Evolutionary conservation across 2,329 filamentous ascomycete genomes (phyloP), one percentile per base, ranked within the genome.

Genomic region (Dactylella cylindrospora): DNA sequence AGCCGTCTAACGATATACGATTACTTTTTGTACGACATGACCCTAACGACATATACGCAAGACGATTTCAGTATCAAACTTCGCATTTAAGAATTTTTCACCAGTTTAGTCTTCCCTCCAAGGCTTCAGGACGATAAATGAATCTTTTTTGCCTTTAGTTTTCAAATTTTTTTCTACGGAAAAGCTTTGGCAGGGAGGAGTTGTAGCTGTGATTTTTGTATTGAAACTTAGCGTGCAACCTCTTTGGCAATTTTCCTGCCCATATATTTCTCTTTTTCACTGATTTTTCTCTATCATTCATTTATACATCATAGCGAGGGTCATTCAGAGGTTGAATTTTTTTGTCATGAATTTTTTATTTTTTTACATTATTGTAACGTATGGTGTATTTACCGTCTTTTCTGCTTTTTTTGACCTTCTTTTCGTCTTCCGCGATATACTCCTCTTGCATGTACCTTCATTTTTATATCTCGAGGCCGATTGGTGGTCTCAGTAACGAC

Each of bases 221-320:
- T 19, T 57, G 44, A 29, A 57, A 41, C 50, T 57, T 57, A 57
- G 52, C 52, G 52, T 23, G 43, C 43, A 49, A 43, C 44, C 50
- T 38, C 44, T 57, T 55, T 28, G 47, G 22, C 32, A 23, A 38
- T 32, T 26, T 57, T 38, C 23, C 23, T 47, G n/a, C 36, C 28
- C 5, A 31, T 50, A 41, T 35, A 29, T 15, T 19, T 17, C 5
- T 7, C 9, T 12, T 32, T 44, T 25, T 15, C 17, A 46, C 12
- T 19, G 25, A 13, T 43, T 54, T 31, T 36, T 55, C 28, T 35
- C 25, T 23, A 39, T 43, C 43, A 41, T 47, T 35, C 35, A 36
- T 31, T 2, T 35, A 45, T 47, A 36, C 33, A 50, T 43, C 52
- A 57, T 50, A 57, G 44, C 52, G 52, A 44, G 46, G 43, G 29